Evolutionary conservation across 2,329 filamentous ascomycete genomes (phyloP), one percentile per base, ranked within the genome.

Genomic region (Berkeleyomyces basicola): DNA sequence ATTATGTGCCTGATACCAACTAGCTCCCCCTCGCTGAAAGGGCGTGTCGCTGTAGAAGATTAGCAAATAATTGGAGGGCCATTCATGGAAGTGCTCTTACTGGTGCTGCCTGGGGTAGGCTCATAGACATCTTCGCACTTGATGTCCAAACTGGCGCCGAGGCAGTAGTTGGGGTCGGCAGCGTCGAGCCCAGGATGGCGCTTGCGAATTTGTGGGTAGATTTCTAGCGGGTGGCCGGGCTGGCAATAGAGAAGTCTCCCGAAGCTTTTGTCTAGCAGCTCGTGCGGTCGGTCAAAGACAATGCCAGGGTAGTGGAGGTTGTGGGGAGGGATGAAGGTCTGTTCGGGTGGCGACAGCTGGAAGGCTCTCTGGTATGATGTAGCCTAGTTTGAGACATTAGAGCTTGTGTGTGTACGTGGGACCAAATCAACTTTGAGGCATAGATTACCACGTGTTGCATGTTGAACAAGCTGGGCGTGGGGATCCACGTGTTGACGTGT

Each of bases 111-210:
- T 11, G 31, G 42, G 16, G 16, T 7, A 39, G 58, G 58, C 37
- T 59, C 58, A 23, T 59, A 59, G 31, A 59, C 40, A n/a, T 59
- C 42, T 36, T 59, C 58, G 31, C 14, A 59, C 40, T 46, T 59
- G 6, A 44, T 59, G 10, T 59, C 58, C 14, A 59, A 10, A 16
- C 31, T 40, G 36, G 42, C 58, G 37, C 58, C 58, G n/a, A 59
- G 40, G 16, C 31, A 44, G n/a, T 46, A 44, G 40, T 59, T 46
- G 14, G 58, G 40, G 33, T 59, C 58, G 10, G 36, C 44, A 37
- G 44, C 58, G 10, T 59, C 42, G 7, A 59, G 31, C 47, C 58
- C 58, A 5, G 58, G 58, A 37, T 59, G 40, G 4, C 58, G 58
- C 11, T 37, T 46, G 11, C 58, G 42, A 39, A 59, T 37, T 36